phyloP scores from a whole-genome alignment of 306 rosid genomes.

The Fragaria iinumae region DNA sequence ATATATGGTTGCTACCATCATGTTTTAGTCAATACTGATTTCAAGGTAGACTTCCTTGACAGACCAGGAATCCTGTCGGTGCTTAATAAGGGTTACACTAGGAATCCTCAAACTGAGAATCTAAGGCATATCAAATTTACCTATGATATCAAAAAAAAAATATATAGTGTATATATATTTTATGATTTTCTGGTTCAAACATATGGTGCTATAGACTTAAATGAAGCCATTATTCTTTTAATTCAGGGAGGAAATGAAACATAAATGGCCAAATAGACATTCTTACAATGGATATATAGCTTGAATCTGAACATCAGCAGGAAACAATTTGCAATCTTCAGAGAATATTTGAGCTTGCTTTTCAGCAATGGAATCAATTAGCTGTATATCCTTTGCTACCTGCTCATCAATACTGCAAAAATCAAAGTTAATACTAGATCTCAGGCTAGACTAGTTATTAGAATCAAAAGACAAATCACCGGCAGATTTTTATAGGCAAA shows the following conservation, averaged over 20 bases:
- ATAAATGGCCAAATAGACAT: neutral
- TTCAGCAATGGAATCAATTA: constrained; percentile 92
- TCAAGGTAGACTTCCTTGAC: neutral
- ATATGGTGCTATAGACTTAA: too few species aligned
- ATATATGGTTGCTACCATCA: neutral
- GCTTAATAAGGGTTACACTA: neutral
- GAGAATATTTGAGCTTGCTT: constrained; percentile 93
- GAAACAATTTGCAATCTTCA: constrained; percentile 94
- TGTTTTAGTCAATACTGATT: neutral
- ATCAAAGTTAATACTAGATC: constrained; percentile 32
- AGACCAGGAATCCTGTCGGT: neutral
- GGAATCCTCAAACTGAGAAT: neutral
- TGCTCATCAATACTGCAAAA: constrained; percentile 80
- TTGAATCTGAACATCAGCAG: constrained; percentile 98
- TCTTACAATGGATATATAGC: constrained; percentile 89
- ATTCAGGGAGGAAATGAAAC: neutral
- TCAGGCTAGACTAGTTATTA: constrained; percentile 2
- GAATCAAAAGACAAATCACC: neutral
- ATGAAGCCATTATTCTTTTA: neutral
- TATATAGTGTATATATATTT: too few species aligned
- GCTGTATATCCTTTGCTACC: constrained; percentile 81
- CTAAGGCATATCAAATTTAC: neutral
- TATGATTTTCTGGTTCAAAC: too few species aligned
- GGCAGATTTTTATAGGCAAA: neutral
- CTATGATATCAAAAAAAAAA: neutral